These are phyloP conservation scores for Linum usitatissimum DNA, from an alignment of 345 rosid species.

Conservation along the genomic window DNA sequence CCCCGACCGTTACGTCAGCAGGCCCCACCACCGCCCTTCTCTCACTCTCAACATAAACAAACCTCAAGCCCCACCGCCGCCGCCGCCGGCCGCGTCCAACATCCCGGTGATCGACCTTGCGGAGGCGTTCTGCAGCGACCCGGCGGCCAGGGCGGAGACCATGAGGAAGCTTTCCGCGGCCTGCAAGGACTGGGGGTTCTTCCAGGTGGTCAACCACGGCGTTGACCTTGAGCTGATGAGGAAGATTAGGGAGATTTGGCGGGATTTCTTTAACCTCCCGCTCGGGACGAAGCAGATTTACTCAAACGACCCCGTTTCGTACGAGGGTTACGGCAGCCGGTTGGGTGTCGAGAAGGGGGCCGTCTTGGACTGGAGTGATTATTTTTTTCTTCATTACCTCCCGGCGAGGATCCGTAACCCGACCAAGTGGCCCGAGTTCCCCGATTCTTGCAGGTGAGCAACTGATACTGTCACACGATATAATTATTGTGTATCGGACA, in stretches of 20 bases:
- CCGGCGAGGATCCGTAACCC: background rate
- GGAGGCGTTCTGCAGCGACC: background rate
- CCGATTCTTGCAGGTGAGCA: background rate
- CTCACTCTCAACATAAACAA: background rate
- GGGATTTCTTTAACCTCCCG: slow-evolving; percentile 4
- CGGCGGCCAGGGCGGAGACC: background rate
- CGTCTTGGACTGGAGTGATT: background rate
- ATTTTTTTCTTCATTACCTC: background rate
- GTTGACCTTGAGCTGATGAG: background rate
- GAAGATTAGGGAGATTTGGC: slow-evolving; percentile 1
- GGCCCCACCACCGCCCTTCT: background rate
- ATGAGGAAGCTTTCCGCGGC: background rate
- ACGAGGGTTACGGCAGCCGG: slow-evolving; percentile 4
- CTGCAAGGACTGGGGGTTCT: slow-evolving; percentile 2
- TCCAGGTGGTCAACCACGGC: slow-evolving; percentile 4
- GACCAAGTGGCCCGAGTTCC: background rate
- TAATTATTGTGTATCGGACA: no score
- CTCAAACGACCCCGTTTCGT: slow-evolving; percentile 2
- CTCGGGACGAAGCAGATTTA: background rate
- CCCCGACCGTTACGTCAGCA: background rate
- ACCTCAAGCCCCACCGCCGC: background rate
- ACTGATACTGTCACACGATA: no score
- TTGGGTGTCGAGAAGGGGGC: slow-evolving; percentile 2
- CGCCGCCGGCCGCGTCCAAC: background rate
- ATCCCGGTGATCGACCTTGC: slow-evolving; percentile 2